These are phyloP conservation scores for Cordyceps militaris DNA, from an alignment of 2,329 filamentous ascomycete species.

Conservation along the genomic window DNA sequence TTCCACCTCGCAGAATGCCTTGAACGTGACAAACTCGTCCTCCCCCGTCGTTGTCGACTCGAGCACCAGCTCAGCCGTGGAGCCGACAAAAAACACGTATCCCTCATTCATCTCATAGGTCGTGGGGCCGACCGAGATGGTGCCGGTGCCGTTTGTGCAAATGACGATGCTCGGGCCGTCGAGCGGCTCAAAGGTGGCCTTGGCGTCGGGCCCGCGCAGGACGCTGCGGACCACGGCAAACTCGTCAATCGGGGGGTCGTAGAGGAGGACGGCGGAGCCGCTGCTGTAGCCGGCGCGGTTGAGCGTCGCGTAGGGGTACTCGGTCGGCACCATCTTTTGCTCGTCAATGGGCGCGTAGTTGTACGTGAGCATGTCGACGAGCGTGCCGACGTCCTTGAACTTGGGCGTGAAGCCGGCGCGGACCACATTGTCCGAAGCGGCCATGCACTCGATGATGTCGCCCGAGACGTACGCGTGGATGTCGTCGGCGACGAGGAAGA, in stretches of 20 bases:
- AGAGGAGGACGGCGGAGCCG: slow-evolving; percentile 64
- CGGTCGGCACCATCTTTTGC: slow-evolving; percentile 82
- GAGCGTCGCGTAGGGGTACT: slow-evolving; percentile 79
- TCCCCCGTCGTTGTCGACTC: slow-evolving; percentile 52
- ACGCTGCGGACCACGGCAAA: slow-evolving; percentile 83
- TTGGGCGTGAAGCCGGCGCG: slow-evolving; percentile 96
- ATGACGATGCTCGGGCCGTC: slow-evolving; percentile 89
- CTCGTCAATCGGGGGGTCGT: slow-evolving; percentile 94
- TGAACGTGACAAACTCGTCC: slow-evolving; percentile 78
- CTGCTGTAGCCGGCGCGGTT: slow-evolving; percentile 78
- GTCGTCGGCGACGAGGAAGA: slow-evolving; percentile 94
- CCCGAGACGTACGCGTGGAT: slow-evolving; percentile 92
- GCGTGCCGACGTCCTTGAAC: slow-evolving; percentile 89
- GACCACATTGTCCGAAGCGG: slow-evolving; percentile 96
- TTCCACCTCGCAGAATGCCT: slow-evolving; percentile 84
- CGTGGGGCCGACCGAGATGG: slow-evolving; percentile 78
- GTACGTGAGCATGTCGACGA: slow-evolving; percentile 91
- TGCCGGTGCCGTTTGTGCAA: slow-evolving; percentile 76
- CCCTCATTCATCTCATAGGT: slow-evolving; percentile 66
- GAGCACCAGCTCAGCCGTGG: slow-evolving; percentile 74
- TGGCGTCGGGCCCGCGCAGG: slow-evolving; percentile 63
- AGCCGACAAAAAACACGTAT: slow-evolving; percentile 77
- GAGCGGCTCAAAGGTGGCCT: slow-evolving; percentile 81
- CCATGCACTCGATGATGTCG: slow-evolving; percentile 99
- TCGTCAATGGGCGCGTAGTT: slow-evolving; percentile 88